phyloP scores from a whole-genome alignment of 805 yeast species.

The Groenewaldozyma salmanticensis region DNA sequence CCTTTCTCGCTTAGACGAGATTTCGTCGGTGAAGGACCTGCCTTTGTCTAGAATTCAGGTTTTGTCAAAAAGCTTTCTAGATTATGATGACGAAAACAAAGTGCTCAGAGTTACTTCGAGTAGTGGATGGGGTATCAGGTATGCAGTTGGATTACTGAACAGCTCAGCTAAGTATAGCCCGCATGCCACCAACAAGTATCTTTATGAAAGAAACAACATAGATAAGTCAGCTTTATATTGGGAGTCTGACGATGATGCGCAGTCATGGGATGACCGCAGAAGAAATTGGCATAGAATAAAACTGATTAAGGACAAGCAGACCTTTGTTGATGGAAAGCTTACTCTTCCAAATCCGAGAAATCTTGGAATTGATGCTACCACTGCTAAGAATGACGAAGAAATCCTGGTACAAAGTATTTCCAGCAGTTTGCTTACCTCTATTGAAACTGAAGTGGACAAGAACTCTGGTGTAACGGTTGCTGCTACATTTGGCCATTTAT shows the following conservation, averaged over 20 bases:
- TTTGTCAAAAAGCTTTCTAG: conserved; percentile 22
- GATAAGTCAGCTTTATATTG: conserved; percentile 1
- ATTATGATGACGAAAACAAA: conserved; percentile 7
- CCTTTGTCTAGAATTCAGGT: conserved; percentile 21
- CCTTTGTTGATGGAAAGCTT: background rate
- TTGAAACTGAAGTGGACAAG: background rate
- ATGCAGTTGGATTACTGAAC: conserved; percentile 18
- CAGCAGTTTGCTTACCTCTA: background rate
- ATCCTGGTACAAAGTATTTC: background rate
- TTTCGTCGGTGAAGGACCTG: conserved; percentile 8
- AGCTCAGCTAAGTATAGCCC: conserved; percentile 11
- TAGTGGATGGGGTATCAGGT: conserved; percentile 7
- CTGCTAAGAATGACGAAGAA: background rate
- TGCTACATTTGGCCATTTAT: conserved; percentile 24
- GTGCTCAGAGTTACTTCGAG: conserved; percentile 13
- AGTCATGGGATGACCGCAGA: conserved; percentile 22
- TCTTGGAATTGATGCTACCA: no score
- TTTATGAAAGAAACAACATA: conserved; percentile 3
- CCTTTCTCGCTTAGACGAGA: conserved; percentile 16
- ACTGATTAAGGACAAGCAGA: conserved; percentile 5
- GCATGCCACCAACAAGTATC: background rate
- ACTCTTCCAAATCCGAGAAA: no score
- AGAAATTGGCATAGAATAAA: conserved; percentile 20
- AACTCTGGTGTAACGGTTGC: conserved; percentile 19
- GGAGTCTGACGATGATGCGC: conserved; percentile 17